These are phyloP conservation scores for Coniophora puteana DNA, from an alignment of 1,284 basidiomycete species.

Conservation along the genomic window DNA sequence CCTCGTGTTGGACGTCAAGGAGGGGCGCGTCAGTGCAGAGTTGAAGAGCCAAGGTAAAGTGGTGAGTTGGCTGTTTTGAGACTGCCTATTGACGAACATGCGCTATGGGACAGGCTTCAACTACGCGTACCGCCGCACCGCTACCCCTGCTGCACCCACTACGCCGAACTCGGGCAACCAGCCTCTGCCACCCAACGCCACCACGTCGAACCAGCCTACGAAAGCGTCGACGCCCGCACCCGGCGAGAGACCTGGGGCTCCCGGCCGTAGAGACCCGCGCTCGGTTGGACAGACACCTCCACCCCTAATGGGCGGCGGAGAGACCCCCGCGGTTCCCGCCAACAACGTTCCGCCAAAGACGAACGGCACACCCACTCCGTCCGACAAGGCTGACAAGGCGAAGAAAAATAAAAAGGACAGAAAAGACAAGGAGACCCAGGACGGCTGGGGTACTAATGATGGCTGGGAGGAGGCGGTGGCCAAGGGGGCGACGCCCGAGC, in stretches of 20 bases:
- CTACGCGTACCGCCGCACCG: conserved; percentile 84
- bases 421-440: conserved; percentile 48
- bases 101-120: conserved; percentile 72
- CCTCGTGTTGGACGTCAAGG: conserved; percentile 84
- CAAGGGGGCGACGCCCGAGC: conserved; percentile 30
- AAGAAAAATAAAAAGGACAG: conserved; percentile 58
- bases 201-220: conserved; percentile 29
- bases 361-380: conserved; percentile 38
- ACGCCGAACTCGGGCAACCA: conserved; percentile 39
- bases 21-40: conserved; percentile 90
- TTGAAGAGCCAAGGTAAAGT: conserved; percentile 83
- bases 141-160: conserved; percentile 41
- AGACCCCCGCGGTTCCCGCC: conserved; percentile 26
- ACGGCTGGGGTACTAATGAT: no score
- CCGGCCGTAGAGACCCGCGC: conserved; percentile 34
- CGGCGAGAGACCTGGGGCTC: conserved; percentile 37
- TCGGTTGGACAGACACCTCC: no score
- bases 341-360: conserved; percentile 24
- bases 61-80: conserved; percentile 1
- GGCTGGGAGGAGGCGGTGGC: conserved; percentile 32
- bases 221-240: conserved; percentile 35
- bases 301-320: conserved; percentile 28
- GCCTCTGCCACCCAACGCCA: conserved; percentile 29
- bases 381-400: conserved; percentile 45
- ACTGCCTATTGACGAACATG: conserved; percentile 9